Percentiles rank a stretch among this genome's conserved stretches.
phyloP scores from a whole-genome alignment of 2,329 filamentous ascomycete genomes.

The Ophiostoma fasciatum region DNA sequence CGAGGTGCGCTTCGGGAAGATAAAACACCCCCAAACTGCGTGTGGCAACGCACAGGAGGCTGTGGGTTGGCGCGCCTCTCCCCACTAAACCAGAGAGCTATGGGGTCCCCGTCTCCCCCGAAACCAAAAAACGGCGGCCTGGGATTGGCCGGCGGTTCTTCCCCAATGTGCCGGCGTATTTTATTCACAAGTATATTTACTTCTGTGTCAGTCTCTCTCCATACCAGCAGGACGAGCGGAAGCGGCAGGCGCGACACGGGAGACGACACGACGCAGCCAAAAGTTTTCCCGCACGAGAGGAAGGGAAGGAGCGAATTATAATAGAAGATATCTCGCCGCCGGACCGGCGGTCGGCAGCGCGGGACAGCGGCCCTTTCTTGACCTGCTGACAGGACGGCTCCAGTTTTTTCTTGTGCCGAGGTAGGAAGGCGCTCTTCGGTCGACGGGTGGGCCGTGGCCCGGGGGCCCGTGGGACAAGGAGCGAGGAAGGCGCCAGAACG shows the following conservation, averaged over 20 bases:
- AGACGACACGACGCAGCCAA: too few relatives aligned
- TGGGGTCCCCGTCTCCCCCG: too few relatives aligned
- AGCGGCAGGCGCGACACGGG: background rate
- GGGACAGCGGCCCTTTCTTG: background rate
- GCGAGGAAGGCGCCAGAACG: too few relatives aligned
- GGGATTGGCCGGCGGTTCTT: background rate
- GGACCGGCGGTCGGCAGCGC: background rate
- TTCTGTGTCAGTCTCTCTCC: too few relatives aligned
- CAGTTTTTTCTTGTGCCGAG: constrained; percentile 9
- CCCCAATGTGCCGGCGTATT: constrained; percentile 2
- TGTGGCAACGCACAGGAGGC: background rate
- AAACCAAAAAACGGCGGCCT: background rate
- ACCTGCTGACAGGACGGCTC: background rate
- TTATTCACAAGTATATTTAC: too few relatives aligned
- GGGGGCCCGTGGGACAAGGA: too few relatives aligned
- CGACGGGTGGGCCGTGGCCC: too few relatives aligned
- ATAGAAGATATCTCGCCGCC: too few relatives aligned
- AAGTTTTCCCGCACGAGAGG: too few relatives aligned
- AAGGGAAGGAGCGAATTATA: too few relatives aligned
- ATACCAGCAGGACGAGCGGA: too few relatives aligned
- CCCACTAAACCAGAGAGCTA: too few relatives aligned
- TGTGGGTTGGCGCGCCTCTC: background rate
- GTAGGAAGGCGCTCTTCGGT: constrained; percentile 3
- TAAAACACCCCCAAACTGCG: background rate
- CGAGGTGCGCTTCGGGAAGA: constrained; percentile 12